Evolutionary conservation across 202 grass and related monocot species (phyloP).

Genomic region (Sporobolus alterniflorus): DNA sequence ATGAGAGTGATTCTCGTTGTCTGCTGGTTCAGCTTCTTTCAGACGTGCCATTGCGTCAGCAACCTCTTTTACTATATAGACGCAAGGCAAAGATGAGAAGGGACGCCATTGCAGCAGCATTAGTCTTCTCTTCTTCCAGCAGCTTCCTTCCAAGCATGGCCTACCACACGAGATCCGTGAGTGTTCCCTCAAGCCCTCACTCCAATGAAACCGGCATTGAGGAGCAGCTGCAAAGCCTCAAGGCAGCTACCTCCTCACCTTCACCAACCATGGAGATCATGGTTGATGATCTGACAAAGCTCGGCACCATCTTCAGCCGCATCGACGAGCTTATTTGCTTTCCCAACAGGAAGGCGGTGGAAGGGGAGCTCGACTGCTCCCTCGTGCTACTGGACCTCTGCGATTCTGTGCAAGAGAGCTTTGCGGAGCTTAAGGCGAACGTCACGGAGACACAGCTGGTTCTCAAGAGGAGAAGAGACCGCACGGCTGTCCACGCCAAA

Average conservation of each 20-base stretch:
- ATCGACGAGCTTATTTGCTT: conserved; percentile 43
- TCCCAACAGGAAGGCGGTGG: conserved; percentile 38
- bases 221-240: conserved; percentile 39
- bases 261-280: conserved; percentile 18
- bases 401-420: conserved; percentile 34
- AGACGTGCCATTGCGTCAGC: too few relatives aligned
- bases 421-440: conserved; percentile 29
- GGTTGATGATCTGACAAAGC: conserved; percentile 26
- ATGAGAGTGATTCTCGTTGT: neutral
- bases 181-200: conserved; percentile 41
- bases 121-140: too few relatives aligned
- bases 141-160: conserved; percentile 34
- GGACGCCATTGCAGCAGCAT: too few relatives aligned
- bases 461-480: conserved; percentile 52
- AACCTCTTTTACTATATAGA: too few relatives aligned
- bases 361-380: conserved; percentile 51
- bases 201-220: conserved; percentile 33
- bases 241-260: conserved; percentile 1
- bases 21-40: too few relatives aligned
- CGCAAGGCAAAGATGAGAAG: too few relatives aligned
- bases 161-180: conserved; percentile 34
- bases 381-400: conserved; percentile 57
- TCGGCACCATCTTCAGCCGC: conserved; percentile 42
- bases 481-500: conserved; percentile 12
- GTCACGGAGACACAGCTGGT: conserved; percentile 39